phyloP scores from a whole-genome alignment of 1,284 basidiomycete genomes.

The Ustilago shanxiensis region DNA sequence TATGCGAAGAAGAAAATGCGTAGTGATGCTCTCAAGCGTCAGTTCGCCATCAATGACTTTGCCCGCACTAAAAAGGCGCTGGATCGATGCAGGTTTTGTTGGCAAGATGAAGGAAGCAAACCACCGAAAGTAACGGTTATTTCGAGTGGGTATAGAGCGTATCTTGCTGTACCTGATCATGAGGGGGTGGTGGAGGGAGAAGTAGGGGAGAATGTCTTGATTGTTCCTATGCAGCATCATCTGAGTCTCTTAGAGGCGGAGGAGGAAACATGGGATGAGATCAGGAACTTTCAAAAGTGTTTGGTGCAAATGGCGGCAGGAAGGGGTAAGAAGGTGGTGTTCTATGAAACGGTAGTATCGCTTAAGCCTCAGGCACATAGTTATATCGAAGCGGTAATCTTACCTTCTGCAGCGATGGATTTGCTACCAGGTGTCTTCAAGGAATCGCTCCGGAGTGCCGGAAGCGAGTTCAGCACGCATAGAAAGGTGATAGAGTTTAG shows the following conservation, averaged over 20 bases:
- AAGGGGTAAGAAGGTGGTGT: slow-evolving; percentile 88
- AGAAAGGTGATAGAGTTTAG: slow-evolving; percentile 96
- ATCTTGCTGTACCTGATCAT: slow-evolving; percentile 85
- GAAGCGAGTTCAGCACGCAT: slow-evolving; percentile 97
- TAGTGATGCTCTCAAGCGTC: slow-evolving; percentile 92
- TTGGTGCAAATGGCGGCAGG: slow-evolving; percentile 89
- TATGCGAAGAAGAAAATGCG: slow-evolving; percentile 94
- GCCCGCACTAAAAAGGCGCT: slow-evolving; percentile 91
- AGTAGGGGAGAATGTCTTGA: slow-evolving; percentile 79
- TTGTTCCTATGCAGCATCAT: slow-evolving; percentile 91
- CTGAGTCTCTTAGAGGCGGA: slow-evolving; percentile 91
- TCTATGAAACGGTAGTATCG: slow-evolving; percentile 90
- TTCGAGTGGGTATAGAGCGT: slow-evolving; percentile 88
- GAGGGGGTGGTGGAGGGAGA: slow-evolving; percentile 85
- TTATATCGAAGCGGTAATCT: slow-evolving; percentile 87
- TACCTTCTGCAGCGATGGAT: slow-evolving; percentile 86
- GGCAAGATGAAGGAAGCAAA: slow-evolving; percentile 71
- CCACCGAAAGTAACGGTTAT: slow-evolving; percentile 86
- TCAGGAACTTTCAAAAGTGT: slow-evolving; percentile 96
- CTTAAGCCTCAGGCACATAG: slow-evolving; percentile 90
- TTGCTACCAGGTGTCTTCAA: slow-evolving; percentile 92
- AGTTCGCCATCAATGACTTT: slow-evolving; percentile 95
- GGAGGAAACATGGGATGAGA: slow-evolving; percentile 88
- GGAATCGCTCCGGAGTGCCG: slow-evolving; percentile 90
- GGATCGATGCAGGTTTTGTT: slow-evolving; percentile 78